These are phyloP conservation scores for Populus euphratica DNA, from an alignment of 345 rosid species.

Conservation along the genomic window DNA sequence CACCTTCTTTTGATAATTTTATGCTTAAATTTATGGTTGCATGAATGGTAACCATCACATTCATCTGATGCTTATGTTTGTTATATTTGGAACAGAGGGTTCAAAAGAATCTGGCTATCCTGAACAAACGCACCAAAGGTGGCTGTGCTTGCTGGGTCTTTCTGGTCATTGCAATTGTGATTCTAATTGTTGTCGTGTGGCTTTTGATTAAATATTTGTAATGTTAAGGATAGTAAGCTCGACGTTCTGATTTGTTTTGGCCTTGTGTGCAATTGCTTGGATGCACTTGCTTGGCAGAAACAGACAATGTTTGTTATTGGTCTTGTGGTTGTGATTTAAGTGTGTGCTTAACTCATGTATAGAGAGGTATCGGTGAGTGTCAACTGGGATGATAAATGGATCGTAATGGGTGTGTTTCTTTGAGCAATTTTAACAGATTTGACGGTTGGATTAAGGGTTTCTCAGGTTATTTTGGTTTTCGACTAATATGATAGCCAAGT, in stretches of 20 bases:
- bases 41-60: background rate
- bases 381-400: background rate
- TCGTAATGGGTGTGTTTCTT: background rate
- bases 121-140: constrained; percentile 89
- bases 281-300: background rate
- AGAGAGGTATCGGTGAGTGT: background rate
- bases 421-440: background rate
- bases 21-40: background rate
- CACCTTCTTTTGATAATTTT: background rate
- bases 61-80: background rate
- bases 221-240: background rate
- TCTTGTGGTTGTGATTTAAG: background rate
- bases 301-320: background rate
- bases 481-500: background rate
- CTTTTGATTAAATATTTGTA: constrained; percentile 74
- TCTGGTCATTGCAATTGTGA: constrained; percentile 75
- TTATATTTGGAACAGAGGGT: constrained; percentile 57
- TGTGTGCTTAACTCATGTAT: background rate
- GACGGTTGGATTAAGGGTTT: background rate
- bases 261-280: background rate
- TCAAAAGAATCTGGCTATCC: constrained; percentile 78
- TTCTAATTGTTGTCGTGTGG: constrained; percentile 62
- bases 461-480: background rate
- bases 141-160: constrained; percentile 72
- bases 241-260: background rate